Evolutionary conservation across 2,329 filamentous ascomycete species (phyloP).

Genomic region (Phyllosticta citrichinensis): DNA sequence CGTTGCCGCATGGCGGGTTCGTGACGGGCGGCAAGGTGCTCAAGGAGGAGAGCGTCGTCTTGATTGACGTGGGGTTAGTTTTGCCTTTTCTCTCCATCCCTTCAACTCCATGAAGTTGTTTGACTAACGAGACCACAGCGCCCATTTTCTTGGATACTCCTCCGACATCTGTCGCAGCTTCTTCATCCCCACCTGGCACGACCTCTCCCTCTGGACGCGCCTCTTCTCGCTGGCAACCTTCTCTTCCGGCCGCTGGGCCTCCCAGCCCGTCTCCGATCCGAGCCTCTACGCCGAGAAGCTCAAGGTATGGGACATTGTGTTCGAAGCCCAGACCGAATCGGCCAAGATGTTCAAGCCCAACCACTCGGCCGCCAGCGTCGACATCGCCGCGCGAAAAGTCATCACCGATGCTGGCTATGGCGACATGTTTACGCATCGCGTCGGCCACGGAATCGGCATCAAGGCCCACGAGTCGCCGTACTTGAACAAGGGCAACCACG

Average conservation of each 20-base stretch:
- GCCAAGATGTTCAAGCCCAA: conserved; percentile 41
- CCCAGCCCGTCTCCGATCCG: conserved; percentile 5
- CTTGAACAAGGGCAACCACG: conserved; percentile 51
- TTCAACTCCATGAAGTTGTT: not conserved
- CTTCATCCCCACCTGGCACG: conserved; percentile 28
- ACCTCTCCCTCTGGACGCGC: conserved; percentile 23
- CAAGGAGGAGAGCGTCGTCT: conserved; percentile 45
- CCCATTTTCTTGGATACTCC: conserved; percentile 52
- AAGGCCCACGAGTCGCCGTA: conserved; percentile 58
- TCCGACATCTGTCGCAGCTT: conserved; percentile 56
- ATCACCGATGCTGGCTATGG: conserved; percentile 51
- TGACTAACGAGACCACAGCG: conserved; percentile 22
- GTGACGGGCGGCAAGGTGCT: conserved; percentile 40
- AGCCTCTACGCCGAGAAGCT: conserved; percentile 37
- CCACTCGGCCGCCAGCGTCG: conserved; percentile 47
- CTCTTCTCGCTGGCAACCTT: conserved; percentile 8
- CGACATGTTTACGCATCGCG: conserved; percentile 49
- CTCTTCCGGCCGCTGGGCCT: not conserved
- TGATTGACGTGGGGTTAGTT: conserved; percentile 48
- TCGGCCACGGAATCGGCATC: conserved; percentile 57
- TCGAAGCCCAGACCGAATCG: conserved; percentile 52
- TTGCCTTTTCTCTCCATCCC: conserved; percentile 14
- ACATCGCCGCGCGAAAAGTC: conserved; percentile 49
- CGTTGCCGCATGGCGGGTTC: conserved; percentile 45
- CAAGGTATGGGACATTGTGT: conserved; percentile 49